Evolutionary conservation across 1,284 basidiomycete genomes (phyloP), one percentile per base, ranked within the genome.

Genomic region (Malassezia psittaci): DNA sequence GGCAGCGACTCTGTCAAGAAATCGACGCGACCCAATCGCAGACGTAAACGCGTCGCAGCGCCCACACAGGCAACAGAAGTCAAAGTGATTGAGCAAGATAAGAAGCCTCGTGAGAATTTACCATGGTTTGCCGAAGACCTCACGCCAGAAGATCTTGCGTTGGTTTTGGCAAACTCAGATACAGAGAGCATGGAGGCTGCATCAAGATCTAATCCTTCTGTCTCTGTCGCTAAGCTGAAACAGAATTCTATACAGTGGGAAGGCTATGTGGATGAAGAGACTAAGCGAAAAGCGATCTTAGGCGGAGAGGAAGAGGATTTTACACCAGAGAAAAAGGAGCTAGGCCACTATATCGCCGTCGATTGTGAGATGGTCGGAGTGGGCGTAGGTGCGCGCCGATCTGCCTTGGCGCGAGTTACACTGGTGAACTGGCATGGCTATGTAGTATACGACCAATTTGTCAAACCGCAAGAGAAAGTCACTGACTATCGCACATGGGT

Each of bases 311-410:
- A 59, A 1, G 48, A 52, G 1, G 58, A 61, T 29, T 55, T 60
- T 5, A 48, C 55, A 10, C 43, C 57, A 10, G 57, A 58, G 32
- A 64, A 65, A 52, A 62, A 57, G 50, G 59, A 68, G 57, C 13
- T 48, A 10, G 59, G 46, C 12, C 54, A 83, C 72, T 90, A 85
- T 62, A 76, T 93, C 32, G 84, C 88, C 0, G 78, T 96, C 41
- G 91, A 96, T 75, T 96, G 91, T 67, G 91, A 98, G 77, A 96
- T 98, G 91, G 93, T 98, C 3, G 91, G 91, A 1, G 83, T 96
- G 6, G 90, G 91, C 0, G 80, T 83, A 9, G 80, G 85, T 33
- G 90, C 89, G 10, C 62, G 81, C 1, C 82, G 94, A 71, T 90
- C 86, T 0, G 85, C 85, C 0, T 79, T 96, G 1, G 93, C 93